Evolutionary conservation across 78 protist genomes (phyloP).

Genomic region (Cavenderia fasciculata): DNA sequence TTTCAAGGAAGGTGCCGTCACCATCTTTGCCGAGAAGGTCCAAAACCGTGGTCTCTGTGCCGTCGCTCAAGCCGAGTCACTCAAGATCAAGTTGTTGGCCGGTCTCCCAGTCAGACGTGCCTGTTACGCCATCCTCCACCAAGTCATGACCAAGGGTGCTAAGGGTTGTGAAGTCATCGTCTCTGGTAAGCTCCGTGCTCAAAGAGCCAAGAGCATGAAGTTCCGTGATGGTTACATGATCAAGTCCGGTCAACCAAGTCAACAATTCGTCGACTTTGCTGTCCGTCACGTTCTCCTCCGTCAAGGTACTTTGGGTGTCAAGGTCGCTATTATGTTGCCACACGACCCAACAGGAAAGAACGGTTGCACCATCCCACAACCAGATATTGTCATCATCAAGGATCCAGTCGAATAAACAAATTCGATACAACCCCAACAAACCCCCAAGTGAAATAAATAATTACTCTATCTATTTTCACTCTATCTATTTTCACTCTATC

Average conservation of each 20-base stretch:
- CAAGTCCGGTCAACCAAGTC: constrained; percentile 95
- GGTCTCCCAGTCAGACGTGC: constrained; percentile 99
- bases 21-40: constrained; percentile 97
- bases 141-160: constrained; percentile 98
- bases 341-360: constrained; percentile 92
- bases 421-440: no score
- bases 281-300: constrained; percentile 95
- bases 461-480: no score
- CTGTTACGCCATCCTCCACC: constrained; percentile 98
- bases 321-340: constrained; percentile 99
- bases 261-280: constrained; percentile 94
- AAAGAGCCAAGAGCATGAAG: constrained; percentile 99
- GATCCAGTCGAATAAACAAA: no score
- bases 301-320: constrained; percentile 98
- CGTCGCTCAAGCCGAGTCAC: constrained; percentile 99
- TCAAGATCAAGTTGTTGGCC: constrained; percentile 96
- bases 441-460: no score
- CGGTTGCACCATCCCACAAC: no score
- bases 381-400: no score
- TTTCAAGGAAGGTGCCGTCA: constrained; percentile 94
- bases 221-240: constrained; percentile 99
- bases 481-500: no score
- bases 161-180: constrained; percentile 99
- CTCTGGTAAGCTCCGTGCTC: constrained; percentile 99
- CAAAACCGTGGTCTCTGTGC: constrained; percentile 99